A percentile compares a stretch with the other conserved stretches of the same genome.
Conservation (phyloP, 352 stramenopile genomes). For the Phytophthora ramorum region DNA sequence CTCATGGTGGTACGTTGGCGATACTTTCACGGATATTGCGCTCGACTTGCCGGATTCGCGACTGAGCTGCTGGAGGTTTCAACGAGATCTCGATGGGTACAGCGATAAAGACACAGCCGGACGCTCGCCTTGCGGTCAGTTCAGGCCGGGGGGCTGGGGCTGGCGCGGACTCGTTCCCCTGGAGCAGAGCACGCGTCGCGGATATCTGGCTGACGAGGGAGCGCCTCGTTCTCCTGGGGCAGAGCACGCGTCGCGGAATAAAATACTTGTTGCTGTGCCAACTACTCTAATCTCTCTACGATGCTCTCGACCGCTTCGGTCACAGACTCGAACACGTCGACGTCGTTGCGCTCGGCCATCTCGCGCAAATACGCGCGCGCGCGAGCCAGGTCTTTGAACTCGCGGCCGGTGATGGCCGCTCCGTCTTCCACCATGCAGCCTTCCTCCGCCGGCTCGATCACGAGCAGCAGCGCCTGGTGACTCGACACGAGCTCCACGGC, state of each 20-base stretch:
- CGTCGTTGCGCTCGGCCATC: constrained; percentile 83
- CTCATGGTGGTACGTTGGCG: constrained; percentile 12
- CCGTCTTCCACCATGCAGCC: constrained; percentile 67
- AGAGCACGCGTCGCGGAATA: constrained; percentile 10
- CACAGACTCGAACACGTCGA: constrained; percentile 78
- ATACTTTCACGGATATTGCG: not conserved
- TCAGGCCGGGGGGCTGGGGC: too few relatives aligned
- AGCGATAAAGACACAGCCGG: constrained; percentile 1
- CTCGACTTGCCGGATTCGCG: constrained; percentile 11
- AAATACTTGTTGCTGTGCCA: constrained; percentile 19
- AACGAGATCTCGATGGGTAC: constrained; percentile 19
- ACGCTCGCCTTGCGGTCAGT: too few relatives aligned
- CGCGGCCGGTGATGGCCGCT: constrained; percentile 50
- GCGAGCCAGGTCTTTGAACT: constrained; percentile 85
- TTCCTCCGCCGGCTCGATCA: constrained; percentile 77
- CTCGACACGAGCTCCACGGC: constrained; percentile 80
- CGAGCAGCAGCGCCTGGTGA: constrained; percentile 73
- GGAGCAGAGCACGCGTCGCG: too few relatives aligned
- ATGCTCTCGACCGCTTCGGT: constrained; percentile 68
- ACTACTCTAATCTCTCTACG: constrained; percentile 58
- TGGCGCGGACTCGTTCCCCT: too few relatives aligned
- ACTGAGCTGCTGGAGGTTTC: constrained; percentile 6
- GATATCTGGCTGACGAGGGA: too few relatives aligned
- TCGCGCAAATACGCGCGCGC: constrained; percentile 86
- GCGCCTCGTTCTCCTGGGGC: too few relatives aligned